Base-by-base conservation (phyloP, 495 filamentous ascomycete genomes). In the Penicillium bialowiezense region DNA sequence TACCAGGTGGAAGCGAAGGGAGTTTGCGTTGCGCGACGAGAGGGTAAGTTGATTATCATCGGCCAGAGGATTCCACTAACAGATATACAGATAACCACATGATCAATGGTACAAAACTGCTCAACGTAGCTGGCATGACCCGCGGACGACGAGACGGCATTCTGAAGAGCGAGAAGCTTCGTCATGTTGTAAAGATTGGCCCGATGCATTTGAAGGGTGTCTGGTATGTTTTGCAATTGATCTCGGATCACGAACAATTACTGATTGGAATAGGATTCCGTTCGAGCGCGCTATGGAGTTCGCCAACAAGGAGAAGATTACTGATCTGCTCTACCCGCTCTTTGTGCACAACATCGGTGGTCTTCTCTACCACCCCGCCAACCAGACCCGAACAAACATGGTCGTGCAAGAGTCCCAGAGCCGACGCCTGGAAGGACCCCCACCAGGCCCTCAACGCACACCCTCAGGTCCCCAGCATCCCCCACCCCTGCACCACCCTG, bases 261-360 rank as follows among this genome's bases (percentile, higher is more conserved):
- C n/a, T n/a, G n/a, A n/a, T n/a, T n/a, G n/a, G n/a, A n/a, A n/a
- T n/a, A 26, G 92, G 92, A 98, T 98, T 62, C 93, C 93, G 7
- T 98, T 95, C 56, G 95, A 97, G 50, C 83, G 95, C 44, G 93
- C 93, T 2, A 73, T 98, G 34, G 93, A 98, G 55, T 98, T 98
- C 62, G 95, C 93, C 32, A 98, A 98, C 73, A 97, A 96, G 77
- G 93, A 98, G 69, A 97, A 97, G 72, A 98, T 98, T 55, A 97
- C 95, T 0, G 92, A 98, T 67, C 70, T 89, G 10, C 67, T 98
- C 48, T 98, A 98, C 71, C 93, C 93, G 20, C 76, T 98, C 15
- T 98, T 98, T 64, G 93, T 98, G 23, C 91, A 97, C 65, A 96
- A 97, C 70, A 97, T 98, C 59, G 89, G 93, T 35, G 86, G 89